Evolutionary conservation across 345 rosid species (phyloP), one percentile per base, ranked within the genome.

Genomic region (Boechera divaricarpa): DNA sequence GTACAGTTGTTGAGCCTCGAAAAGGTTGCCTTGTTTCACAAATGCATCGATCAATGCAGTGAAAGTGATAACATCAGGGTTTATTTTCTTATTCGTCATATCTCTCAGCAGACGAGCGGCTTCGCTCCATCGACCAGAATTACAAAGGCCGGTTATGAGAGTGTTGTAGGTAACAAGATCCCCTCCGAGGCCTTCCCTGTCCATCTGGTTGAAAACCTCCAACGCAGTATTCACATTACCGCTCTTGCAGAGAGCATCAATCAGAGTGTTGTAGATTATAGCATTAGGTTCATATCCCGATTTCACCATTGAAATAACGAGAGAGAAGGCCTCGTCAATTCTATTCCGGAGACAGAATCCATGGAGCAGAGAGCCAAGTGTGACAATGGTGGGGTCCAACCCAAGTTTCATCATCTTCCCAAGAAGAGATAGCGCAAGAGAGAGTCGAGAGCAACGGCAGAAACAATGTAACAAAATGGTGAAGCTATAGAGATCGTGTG

Each of bases 121-220:
- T 5, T 73, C 35, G 44, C 5, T 31, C 70, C 67, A 51, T 54
- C 53, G 26, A 36, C 63, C 70, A 13, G 21, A 38, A 39, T 7
- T n/a, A 54, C 55, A 73, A 36, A 73, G 63, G 3, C 77, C 77
- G 12, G 48, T 54, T 38, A 73, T 28, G 51, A 63, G 61, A 7
- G 70, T 63, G 70, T 63, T 73, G 77, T 63, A 73, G 24, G 77
- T 73, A 3, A 73, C 69, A 16, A 41, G 18, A 52, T 73, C 67
- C 5, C 70, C 7, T 26, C 13, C 9, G 7, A 52, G 5, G 12
- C 53, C 51, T 55, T 38, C 9, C 26, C 36, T 28, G 0, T 38
- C 36, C 70, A 73, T 74, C 10, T 18, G 2, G 5, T 55, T 42
- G 61, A 53, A 10, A 36, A 63, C 6, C 24, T 63, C 24, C 52